Conservation (phyloP, 768 basidiomycete species). For the Bullera alba region DNA sequence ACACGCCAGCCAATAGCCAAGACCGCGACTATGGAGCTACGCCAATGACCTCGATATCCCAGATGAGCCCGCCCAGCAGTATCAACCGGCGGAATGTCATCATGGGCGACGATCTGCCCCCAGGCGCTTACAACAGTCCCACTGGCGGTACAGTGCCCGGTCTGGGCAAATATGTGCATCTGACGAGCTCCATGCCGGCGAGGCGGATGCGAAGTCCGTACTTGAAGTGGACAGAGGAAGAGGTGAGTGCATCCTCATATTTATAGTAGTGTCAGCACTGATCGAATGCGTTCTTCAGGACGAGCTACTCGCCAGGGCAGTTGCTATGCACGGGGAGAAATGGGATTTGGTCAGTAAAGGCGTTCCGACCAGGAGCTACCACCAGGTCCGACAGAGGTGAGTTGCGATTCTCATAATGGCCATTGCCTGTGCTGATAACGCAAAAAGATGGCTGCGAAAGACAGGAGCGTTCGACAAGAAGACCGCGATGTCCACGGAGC, state of each 20-base stretch:
- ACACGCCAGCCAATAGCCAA: neutral
- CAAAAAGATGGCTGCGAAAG: constrained; percentile 36
- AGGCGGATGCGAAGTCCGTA: constrained; percentile 37
- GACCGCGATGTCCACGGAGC: neutral
- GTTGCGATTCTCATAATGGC: neutral
- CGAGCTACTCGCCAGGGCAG: constrained; percentile 37
- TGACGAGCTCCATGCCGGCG: constrained; percentile 38
- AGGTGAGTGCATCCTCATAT: constrained; percentile 34
- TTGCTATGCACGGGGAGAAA: constrained; percentile 41
- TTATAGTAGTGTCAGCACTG: constrained; percentile 1
- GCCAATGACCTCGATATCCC: too few species aligned
- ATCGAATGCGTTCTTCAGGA: constrained; percentile 23
- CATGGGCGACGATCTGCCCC: neutral
- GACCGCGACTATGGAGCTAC: too few species aligned
- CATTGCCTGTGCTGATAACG: neutral
- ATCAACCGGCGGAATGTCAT: neutral
- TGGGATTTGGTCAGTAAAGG: constrained; percentile 43
- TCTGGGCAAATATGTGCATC: constrained; percentile 39
- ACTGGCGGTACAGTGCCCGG: constrained; percentile 37
- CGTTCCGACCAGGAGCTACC: constrained; percentile 38
- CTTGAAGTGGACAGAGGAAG: constrained; percentile 43
- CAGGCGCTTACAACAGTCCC: constrained; percentile 21
- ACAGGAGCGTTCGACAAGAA: constrained; percentile 44
- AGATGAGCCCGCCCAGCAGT: neutral
- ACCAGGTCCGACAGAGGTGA: constrained; percentile 41